A percentile compares a stretch with the other conserved stretches of the same genome.
Evolutionary conservation across 495 filamentous ascomycete species (phyloP).

Genomic region (Apodospora peruviana): DNA sequence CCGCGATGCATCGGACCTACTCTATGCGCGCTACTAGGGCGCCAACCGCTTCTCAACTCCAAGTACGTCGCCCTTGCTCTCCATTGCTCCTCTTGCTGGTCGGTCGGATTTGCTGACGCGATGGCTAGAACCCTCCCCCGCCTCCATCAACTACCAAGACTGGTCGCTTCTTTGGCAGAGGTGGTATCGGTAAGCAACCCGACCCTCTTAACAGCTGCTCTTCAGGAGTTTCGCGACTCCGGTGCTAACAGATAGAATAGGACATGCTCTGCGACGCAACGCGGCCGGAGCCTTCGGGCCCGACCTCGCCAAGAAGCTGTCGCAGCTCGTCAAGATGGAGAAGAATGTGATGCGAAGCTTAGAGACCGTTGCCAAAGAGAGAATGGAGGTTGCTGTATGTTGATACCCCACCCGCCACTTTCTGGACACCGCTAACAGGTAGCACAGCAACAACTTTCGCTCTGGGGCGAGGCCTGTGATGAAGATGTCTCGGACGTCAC

Average conservation of each 20-base stretch:
- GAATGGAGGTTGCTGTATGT: slow-evolving; percentile 95
- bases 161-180: slow-evolving; percentile 77
- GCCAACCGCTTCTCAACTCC: slow-evolving; percentile 63
- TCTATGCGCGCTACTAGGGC: slow-evolving; percentile 96
- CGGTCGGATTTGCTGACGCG: slow-evolving; percentile 17
- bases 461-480: slow-evolving; percentile 95
- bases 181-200: slow-evolving; percentile 63
- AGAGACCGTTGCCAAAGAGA: slow-evolving; percentile 88
- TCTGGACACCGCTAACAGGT: neutral
- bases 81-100: neutral
- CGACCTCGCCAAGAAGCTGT: slow-evolving; percentile 93
- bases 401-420: neutral
- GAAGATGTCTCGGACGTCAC: slow-evolving; percentile 98
- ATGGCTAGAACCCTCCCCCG: slow-evolving; percentile 80
- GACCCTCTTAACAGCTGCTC: slow-evolving; percentile 5
- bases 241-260: slow-evolving; percentile 41
- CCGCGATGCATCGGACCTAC: slow-evolving; percentile 91
- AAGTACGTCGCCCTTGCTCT: slow-evolving; percentile 21
- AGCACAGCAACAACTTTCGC: slow-evolving; percentile 86
- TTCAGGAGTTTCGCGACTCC: too few relatives aligned
- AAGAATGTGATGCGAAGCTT: slow-evolving; percentile 99
- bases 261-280: slow-evolving; percentile 89
- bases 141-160: slow-evolving; percentile 88
- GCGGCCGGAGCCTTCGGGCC: slow-evolving; percentile 92
- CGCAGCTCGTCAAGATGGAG: slow-evolving; percentile 99